phyloP scores from a whole-genome alignment of 345 rosid species.

The Toxicodendron radicans region DNA sequence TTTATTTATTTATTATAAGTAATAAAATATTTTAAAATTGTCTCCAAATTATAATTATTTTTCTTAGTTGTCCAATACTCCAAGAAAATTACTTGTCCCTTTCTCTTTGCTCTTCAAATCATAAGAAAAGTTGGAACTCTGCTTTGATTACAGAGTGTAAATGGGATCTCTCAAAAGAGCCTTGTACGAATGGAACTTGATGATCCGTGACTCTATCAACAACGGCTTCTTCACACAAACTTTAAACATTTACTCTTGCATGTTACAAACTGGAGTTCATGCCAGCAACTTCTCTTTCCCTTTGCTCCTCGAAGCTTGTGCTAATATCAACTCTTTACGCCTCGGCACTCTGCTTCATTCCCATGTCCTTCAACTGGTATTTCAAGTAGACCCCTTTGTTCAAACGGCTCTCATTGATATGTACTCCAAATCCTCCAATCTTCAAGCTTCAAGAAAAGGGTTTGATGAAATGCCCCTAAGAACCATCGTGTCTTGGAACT shows the following conservation, averaged over 20 bases:
- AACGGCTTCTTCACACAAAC: slow-evolving; percentile 15
- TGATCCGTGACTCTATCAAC: slow-evolving; percentile 25
- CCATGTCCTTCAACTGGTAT: slow-evolving; percentile 18
- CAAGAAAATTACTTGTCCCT: no score
- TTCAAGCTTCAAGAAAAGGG: slow-evolving; percentile 18
- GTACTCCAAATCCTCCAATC: slow-evolving; percentile 26
- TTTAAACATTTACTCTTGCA: slow-evolving; percentile 14
- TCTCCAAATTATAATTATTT: no score
- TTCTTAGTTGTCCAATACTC: no score
- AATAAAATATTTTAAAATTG: no score
- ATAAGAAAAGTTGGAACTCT: background rate
- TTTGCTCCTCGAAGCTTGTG: slow-evolving; percentile 27
- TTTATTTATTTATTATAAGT: no score
- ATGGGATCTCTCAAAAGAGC: background rate
- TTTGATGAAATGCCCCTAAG: slow-evolving; percentile 33
- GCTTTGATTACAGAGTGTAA: background rate
- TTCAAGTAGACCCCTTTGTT: slow-evolving; percentile 21
- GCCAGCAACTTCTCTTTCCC: slow-evolving; percentile 31
- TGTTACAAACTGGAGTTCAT: slow-evolving; percentile 21
- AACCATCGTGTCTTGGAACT: slow-evolving; percentile 29
- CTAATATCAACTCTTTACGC: slow-evolving; percentile 14
- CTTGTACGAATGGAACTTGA: slow-evolving; percentile 29
- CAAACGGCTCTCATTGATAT: slow-evolving; percentile 28
- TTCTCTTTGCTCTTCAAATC: no score
- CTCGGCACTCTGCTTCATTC: slow-evolving; percentile 20